A percentile compares a stretch with the other conserved stretches of the same genome.
Evolutionary conservation across 176 grass and related monocot species (phyloP).

Genomic region (Sorghum bicolor): Sorghum_bicolor_NCBIv3 NC_012870.2:5899501-5900000

Average conservation of each 20-base stretch:
- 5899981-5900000: constrained; percentile 28
- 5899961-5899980: constrained; percentile 41
- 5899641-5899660: background rate
- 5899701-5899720: constrained; percentile 82
- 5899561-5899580: constrained; percentile 75
- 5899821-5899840: constrained; percentile 15
- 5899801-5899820: constrained; percentile 43
- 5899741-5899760: constrained; percentile 83
- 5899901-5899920: constrained; percentile 29
- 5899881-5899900: constrained; percentile 6
- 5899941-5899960: constrained; percentile 17
- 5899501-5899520: constrained; percentile 65
- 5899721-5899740: constrained; percentile 97
- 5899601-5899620: background rate
- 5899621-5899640: constrained; percentile 2
- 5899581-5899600: constrained; percentile 30
- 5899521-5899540: constrained; percentile 65
- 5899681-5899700: constrained; percentile 94
- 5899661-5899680: constrained; percentile 66
- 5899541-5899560: constrained; percentile 49
- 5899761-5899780: constrained; percentile 63
- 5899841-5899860: constrained; percentile 13
- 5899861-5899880: constrained; percentile 22
- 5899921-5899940: constrained; percentile 34
- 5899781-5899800: no score